These are phyloP conservation scores for Linnemannia schmuckeri DNA, from an alignment of 192 early-diverging fungal species.

Conservation along the genomic window DNA sequence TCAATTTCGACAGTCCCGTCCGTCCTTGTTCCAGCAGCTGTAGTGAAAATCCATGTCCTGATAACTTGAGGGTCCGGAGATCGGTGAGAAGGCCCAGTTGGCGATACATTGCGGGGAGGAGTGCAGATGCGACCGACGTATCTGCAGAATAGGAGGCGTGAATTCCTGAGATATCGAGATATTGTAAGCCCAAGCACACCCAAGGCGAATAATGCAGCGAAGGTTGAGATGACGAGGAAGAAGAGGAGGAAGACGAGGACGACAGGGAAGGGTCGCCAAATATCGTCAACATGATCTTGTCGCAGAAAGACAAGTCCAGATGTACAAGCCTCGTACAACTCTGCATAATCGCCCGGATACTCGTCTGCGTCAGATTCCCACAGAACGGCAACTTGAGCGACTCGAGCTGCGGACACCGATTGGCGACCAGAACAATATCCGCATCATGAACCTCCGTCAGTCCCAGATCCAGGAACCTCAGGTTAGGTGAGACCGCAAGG, in stretches of 20 bases:
- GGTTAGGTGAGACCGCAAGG: constrained; percentile 13
- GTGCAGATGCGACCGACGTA: not conserved
- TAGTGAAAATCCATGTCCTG: constrained; percentile 36
- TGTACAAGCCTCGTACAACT: constrained; percentile 19
- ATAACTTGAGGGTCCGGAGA: constrained; percentile 22
- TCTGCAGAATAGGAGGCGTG: constrained; percentile 21
- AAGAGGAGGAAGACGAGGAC: not conserved
- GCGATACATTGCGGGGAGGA: constrained; percentile 34
- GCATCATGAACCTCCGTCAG: constrained; percentile 25
- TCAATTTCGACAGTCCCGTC: constrained; percentile 7
- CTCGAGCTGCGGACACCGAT: constrained; percentile 28
- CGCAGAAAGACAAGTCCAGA: constrained; percentile 39
- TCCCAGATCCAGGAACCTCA: constrained; percentile 37
- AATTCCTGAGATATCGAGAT: constrained; percentile 50
- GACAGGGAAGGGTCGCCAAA: constrained; percentile 2
- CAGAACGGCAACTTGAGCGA: constrained; percentile 47
- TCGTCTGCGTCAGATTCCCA: constrained; percentile 18
- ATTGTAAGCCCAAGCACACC: constrained; percentile 23
- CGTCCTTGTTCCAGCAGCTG: constrained; percentile 23
- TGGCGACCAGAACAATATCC: constrained; percentile 31
- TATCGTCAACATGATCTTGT: constrained; percentile 25
- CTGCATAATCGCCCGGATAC: constrained; percentile 18
- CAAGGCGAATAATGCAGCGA: not conserved
- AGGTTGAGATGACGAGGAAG: not conserved
- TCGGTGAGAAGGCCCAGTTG: constrained; percentile 20